Evolutionary conservation across 2,329 filamentous ascomycete genomes (phyloP), one percentile per base, ranked within the genome.

Genomic region (Nemania sp.): DNA sequence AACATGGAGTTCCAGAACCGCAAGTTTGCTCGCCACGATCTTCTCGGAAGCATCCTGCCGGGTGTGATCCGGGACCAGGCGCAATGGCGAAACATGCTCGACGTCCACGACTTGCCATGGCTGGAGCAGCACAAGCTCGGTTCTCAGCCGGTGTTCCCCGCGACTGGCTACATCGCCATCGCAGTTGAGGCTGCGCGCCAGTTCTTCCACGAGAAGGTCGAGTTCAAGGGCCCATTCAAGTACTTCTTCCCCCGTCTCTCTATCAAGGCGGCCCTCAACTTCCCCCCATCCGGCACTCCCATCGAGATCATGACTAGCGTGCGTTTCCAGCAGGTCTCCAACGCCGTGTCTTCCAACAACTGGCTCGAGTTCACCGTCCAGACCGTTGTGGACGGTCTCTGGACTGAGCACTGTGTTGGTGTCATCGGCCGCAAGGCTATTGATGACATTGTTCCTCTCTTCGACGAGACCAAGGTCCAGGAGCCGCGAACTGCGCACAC

Each of bases 11-110:
- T 51, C 29, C 57, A 48, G 20, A 35, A 47, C 11, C 54, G 64
- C 32, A 55, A 52, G 45, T 55, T 61, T 20, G n/a, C 49, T 20
- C 59, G 59, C 6, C 64, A 66, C 15, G 65, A 65, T 20, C 40
- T 66, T 1, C 51, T 66, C 6, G 65, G 63, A 13, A 52, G 29
- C 12, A 17, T 40, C 17, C 21, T 66, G 3, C 57, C 63, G 1
- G 65, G 65, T 10, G 25, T 40, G 9, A 60, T 43, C 32, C 45
- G 53, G n/a, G 21, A 59, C 25, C 50, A 57, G 17, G 37, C 57
- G 2, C 54, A 59, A 21, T 66, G 62, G 62, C 62, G 64, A 12
- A 66, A 66, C 29, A 47, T 65, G n/a, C 48, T 66, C 10, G 40
- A 50, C 12, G 49, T 65, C 15, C 43, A 63, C 15, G 54, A 65